Percentiles rank a stretch among this genome's conserved stretches.
Conservation (phyloP, 2,329 filamentous ascomycete genomes). For the Pezicula neosporulosa region DNA sequence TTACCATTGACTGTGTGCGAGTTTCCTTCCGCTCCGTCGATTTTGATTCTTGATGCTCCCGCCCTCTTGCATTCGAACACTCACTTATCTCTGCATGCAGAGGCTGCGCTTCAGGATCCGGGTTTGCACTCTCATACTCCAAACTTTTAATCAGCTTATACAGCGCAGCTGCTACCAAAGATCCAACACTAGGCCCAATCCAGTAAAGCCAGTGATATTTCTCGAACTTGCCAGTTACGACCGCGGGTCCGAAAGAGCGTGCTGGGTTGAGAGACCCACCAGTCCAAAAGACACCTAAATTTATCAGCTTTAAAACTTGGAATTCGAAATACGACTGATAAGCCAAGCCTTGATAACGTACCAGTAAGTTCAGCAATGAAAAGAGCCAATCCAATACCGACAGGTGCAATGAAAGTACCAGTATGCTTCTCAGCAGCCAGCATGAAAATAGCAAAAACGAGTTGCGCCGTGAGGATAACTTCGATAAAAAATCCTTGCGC, state of each 20-base stretch:
- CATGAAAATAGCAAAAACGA: conserved; percentile 48
- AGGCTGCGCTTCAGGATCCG: conserved; percentile 25
- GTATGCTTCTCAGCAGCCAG: conserved; percentile 47
- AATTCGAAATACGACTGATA: no score
- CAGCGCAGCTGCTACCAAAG: conserved; percentile 42
- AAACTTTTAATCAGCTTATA: conserved; percentile 49
- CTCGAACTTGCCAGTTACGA: conserved; percentile 37
- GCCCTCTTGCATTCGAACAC: no score
- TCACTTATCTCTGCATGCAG: background rate
- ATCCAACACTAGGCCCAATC: conserved; percentile 48
- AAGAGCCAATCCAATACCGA: conserved; percentile 43
- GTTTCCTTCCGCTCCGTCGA: no score
- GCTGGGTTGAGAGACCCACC: conserved; percentile 45
- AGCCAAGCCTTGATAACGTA: conserved; percentile 9
- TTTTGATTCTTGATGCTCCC: no score
- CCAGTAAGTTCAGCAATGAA: conserved; percentile 41
- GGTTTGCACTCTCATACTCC: conserved; percentile 48
- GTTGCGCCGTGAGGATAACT: conserved; percentile 43
- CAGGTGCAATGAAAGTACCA: conserved; percentile 43
- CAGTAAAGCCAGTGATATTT: conserved; percentile 46
- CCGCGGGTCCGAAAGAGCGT: conserved; percentile 42
- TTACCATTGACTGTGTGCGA: no score
- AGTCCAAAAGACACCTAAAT: conserved; percentile 41
- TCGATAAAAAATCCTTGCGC: conserved; percentile 48
- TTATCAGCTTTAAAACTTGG: background rate